phyloP scores from a whole-genome alignment of 768 basidiomycete genomes.

The Russula dissimulans region DNA sequence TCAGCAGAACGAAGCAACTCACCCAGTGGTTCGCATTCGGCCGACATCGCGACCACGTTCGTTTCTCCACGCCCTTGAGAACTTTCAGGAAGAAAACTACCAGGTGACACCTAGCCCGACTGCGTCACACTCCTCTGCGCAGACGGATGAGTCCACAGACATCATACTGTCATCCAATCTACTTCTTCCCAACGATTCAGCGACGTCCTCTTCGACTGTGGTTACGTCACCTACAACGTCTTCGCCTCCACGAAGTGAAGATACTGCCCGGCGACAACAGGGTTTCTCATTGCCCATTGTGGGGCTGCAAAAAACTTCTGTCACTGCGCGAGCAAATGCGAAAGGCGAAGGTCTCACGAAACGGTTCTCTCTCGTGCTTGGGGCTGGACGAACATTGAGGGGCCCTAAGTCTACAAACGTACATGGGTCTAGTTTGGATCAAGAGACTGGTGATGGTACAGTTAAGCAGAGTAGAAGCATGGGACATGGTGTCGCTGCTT shows the following conservation, averaged over 20 bases:
- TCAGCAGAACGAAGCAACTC: conserved; percentile 16
- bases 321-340: conserved; percentile 46
- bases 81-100: conserved; percentile 35
- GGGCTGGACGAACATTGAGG: conserved; percentile 23
- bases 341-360: conserved; percentile 32
- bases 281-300: conserved; percentile 73
- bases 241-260: conserved; percentile 35
- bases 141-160: conserved; percentile 20
- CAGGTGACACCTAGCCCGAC: conserved; percentile 21
- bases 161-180: conserved; percentile 20
- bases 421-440: background rate
- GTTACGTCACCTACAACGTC: background rate
- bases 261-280: conserved; percentile 54
- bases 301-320: conserved; percentile 61
- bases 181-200: conserved; percentile 12
- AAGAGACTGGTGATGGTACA: conserved; percentile 15
- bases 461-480: conserved; percentile 17
- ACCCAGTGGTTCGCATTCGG: conserved; percentile 25
- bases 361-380: conserved; percentile 55
- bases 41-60: conserved; percentile 43
- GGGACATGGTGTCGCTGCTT: conserved; percentile 40
- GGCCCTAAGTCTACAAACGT: background rate
- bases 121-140: conserved; percentile 24
- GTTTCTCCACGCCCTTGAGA: conserved; percentile 58
- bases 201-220: background rate